A percentile compares a stretch with the other conserved stretches of the same genome.
Conservation (phyloP, 257 asterid genomes). For the Nicotiana otophora region DNA sequence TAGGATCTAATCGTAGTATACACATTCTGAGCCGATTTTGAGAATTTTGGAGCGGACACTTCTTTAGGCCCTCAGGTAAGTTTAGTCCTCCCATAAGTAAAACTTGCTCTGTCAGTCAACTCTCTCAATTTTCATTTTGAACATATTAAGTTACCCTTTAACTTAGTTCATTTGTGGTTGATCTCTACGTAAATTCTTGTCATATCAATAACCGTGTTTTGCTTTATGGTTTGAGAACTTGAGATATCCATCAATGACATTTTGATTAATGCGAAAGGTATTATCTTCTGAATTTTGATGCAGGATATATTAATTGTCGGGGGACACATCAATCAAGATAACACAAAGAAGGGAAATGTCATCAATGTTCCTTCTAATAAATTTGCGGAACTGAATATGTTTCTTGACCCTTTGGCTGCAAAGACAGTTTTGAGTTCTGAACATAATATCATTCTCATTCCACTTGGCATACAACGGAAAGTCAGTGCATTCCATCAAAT, state of each 20-base stretch:
- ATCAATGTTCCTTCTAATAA: conserved; percentile 50
- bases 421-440: conserved; percentile 43
- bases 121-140: background rate
- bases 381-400: conserved; percentile 70
- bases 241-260: too few species aligned
- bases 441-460: conserved; percentile 55
- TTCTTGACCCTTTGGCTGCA: conserved; percentile 82
- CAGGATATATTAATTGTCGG: conserved; percentile 75
- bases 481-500: conserved; percentile 31
- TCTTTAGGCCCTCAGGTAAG: background rate
- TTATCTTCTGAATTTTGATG: conserved; percentile 11
- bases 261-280: background rate
- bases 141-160: background rate
- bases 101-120: background rate
- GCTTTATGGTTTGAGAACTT: background rate
- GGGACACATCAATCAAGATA: conserved; percentile 41
- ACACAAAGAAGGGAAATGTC: conserved; percentile 52
- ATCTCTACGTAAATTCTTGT: background rate
- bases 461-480: conserved; percentile 51
- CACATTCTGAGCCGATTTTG: background rate
- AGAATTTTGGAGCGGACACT: background rate
- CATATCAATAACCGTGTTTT: background rate
- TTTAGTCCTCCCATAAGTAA: background rate
- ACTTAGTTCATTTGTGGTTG: background rate
- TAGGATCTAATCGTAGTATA: background rate